Evolutionary conservation across 805 yeast species (phyloP).

Genomic region (Candida andamanensis): DNA sequence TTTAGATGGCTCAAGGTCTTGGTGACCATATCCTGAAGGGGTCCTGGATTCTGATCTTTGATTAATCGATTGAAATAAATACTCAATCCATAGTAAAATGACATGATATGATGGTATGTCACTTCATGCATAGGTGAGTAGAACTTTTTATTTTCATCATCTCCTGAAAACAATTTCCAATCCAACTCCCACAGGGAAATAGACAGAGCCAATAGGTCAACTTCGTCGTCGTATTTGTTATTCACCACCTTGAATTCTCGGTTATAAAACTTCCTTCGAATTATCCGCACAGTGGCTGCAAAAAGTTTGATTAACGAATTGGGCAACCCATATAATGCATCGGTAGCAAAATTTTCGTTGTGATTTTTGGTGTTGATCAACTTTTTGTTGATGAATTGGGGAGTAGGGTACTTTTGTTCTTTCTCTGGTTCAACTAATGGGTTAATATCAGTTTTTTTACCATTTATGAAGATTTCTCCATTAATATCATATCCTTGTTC

Average conservation of each 20-base stretch:
- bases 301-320: conserved; percentile 70
- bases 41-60: conserved; percentile 47
- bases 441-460: conserved; percentile 13
- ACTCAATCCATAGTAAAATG: conserved; percentile 67
- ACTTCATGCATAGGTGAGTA: conserved; percentile 60
- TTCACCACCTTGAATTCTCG: conserved; percentile 19
- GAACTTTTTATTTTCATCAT: conserved; percentile 24
- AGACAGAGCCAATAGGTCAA: conserved; percentile 36
- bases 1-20: conserved; percentile 61
- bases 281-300: conserved; percentile 63
- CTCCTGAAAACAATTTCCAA: conserved; percentile 52
- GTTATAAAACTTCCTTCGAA: conserved; percentile 57
- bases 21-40: conserved; percentile 58
- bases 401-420: conserved; percentile 20
- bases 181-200: conserved; percentile 67
- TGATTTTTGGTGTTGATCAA: conserved; percentile 44
- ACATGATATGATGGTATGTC: conserved; percentile 71
- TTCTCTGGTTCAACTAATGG: conserved; percentile 14
- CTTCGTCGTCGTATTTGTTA: conserved; percentile 12
- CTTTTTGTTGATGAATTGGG: conserved; percentile 38
- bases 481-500: conserved; percentile 34
- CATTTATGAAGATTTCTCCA: conserved; percentile 22
- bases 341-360: conserved; percentile 63
- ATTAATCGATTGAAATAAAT: conserved; percentile 69
- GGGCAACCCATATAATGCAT: conserved; percentile 80